Evolutionary conservation across 495 filamentous ascomycete species (phyloP).

Genomic region (Recurvomyces mirabilis): DNA sequence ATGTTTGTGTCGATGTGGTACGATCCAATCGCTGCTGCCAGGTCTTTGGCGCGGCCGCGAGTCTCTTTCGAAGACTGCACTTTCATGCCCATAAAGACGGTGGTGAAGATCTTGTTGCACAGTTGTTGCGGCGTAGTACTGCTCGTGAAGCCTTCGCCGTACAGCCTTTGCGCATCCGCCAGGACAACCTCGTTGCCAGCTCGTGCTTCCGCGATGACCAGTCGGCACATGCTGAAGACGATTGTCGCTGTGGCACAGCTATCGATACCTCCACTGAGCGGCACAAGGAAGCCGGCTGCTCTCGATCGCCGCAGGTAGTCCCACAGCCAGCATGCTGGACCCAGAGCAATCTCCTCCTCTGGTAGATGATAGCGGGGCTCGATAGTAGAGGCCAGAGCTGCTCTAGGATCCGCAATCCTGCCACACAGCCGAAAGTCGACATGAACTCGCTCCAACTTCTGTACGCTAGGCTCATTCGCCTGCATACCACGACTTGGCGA

Average conservation of each 20-base stretch:
- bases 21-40: conserved; percentile 57
- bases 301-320: conserved; percentile 63
- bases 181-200: conserved; percentile 59
- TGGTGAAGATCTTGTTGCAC: conserved; percentile 51
- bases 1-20: conserved; percentile 72
- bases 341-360: conserved; percentile 67
- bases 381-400: conserved; percentile 21
- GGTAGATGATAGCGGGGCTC: conserved; percentile 46
- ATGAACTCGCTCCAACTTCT: conserved; percentile 31
- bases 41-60: conserved; percentile 52
- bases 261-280: conserved; percentile 63
- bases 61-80: conserved; percentile 63
- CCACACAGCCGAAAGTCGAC: conserved; percentile 25
- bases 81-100: conserved; percentile 71
- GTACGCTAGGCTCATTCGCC: conserved; percentile 33
- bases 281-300: conserved; percentile 34
- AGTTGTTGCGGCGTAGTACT: conserved; percentile 31
- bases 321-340: conserved; percentile 69
- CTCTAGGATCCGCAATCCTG: conserved; percentile 5
- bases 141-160: conserved; percentile 38
- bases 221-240: conserved; percentile 66
- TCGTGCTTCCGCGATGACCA: conserved; percentile 55
- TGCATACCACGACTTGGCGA: conserved; percentile 47
- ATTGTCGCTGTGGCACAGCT: conserved; percentile 52
- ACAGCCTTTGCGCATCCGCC: conserved; percentile 53